phyloP scores from a whole-genome alignment of 2,329 filamentous ascomycete genomes.

The Graphilbum ipis-grandicollis region DNA sequence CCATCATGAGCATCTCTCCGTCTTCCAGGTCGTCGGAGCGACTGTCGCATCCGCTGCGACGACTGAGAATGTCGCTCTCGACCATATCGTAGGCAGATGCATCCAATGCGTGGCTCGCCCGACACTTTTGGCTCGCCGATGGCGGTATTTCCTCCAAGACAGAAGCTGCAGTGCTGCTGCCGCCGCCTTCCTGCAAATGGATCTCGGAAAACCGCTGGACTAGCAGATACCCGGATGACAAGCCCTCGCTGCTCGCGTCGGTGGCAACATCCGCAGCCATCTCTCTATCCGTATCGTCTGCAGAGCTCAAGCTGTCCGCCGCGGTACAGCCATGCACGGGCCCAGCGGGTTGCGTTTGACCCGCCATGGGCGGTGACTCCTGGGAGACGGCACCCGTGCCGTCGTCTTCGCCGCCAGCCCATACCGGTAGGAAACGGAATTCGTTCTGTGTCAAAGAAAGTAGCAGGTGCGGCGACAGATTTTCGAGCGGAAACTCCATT shows the following conservation, averaged over 20 bases:
- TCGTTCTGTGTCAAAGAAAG: slow-evolving; percentile 37
- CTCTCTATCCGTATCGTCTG: neutral
- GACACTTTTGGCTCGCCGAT: neutral
- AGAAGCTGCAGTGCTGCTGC: neutral
- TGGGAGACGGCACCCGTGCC: slow-evolving; percentile 32
- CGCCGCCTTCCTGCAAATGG: neutral
- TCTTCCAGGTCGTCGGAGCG: no score
- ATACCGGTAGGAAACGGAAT: slow-evolving; percentile 45
- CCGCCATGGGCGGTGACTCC: slow-evolving; percentile 20
- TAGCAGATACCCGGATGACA: neutral
- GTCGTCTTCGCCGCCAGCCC: slow-evolving; percentile 40
- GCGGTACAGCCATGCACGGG: no score
- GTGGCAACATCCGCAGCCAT: neutral
- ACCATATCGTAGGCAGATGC: neutral
- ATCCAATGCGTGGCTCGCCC: no score
- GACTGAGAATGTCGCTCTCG: neutral
- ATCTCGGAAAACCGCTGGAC: slow-evolving; percentile 1
- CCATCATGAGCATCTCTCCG: no score
- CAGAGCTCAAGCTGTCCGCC: no score
- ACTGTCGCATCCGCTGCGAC: no score
- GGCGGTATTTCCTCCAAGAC: neutral
- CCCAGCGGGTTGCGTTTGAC: no score
- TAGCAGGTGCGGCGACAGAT: slow-evolving; percentile 24
- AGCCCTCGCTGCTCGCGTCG: neutral
- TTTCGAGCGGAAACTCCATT: slow-evolving; percentile 9